phyloP scores from a whole-genome alignment of 2,329 filamentous ascomycete genomes.

The Phaeosphaeriaceae sp. region DNA sequence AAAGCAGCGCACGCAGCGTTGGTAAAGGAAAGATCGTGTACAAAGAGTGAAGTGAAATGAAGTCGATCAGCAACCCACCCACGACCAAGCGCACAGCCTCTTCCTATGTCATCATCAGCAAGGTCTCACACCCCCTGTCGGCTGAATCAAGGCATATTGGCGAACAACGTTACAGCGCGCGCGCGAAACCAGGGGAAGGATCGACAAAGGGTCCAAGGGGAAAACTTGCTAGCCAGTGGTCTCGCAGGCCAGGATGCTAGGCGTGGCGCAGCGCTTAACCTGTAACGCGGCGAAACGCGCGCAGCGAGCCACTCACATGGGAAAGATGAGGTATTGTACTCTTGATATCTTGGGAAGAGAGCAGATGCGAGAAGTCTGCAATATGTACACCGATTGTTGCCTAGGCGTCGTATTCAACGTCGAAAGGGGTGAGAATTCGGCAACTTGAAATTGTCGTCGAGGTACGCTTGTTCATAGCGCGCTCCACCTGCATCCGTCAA shows the following conservation, averaged over 20 bases:
- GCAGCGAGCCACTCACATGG: constrained; percentile 16
- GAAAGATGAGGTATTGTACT: background rate
- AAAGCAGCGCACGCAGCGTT: background rate
- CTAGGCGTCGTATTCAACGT: no score
- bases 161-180: constrained; percentile 22
- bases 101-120: constrained; percentile 28
- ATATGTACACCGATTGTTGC: no score
- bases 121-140: constrained; percentile 9
- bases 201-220: constrained; percentile 14
- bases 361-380: constrained; percentile 39
- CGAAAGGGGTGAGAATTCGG: no score
- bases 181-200: constrained; percentile 20
- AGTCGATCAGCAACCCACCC: constrained; percentile 1
- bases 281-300: constrained; percentile 41
- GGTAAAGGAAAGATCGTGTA: background rate
- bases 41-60: background rate
- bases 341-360: constrained; percentile 47
- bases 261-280: constrained; percentile 39
- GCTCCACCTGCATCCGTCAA: no score
- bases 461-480: no score
- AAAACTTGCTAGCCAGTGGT: constrained; percentile 24
- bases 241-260: constrained; percentile 21
- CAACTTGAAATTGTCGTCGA: no score
- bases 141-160: constrained; percentile 28
- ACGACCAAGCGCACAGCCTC: constrained; percentile 27